Evolutionary conservation across 2,329 filamentous ascomycete genomes (phyloP).

Genomic region (Passalora sequoiae): DNA sequence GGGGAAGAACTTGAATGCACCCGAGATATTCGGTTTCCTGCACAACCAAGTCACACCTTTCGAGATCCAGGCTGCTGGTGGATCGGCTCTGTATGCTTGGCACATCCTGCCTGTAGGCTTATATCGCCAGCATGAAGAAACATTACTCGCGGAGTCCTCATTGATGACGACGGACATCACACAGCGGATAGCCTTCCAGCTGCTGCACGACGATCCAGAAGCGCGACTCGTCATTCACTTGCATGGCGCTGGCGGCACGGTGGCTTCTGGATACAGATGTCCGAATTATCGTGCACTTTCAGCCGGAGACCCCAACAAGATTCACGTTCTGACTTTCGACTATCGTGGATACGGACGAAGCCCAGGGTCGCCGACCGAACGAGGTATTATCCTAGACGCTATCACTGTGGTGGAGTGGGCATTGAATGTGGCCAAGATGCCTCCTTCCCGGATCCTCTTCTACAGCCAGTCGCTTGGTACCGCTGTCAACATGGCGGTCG

Average conservation of each 20-base stretch:
- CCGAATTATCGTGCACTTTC: conserved; percentile 54
- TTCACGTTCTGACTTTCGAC: conserved; percentile 57
- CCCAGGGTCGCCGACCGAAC: conserved; percentile 46
- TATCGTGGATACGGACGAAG: conserved; percentile 58
- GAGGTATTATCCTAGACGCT: conserved; percentile 40
- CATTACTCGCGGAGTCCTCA: conserved; percentile 39
- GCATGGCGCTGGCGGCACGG: conserved; percentile 54
- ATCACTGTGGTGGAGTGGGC: conserved; percentile 52
- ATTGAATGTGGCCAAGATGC: conserved; percentile 47
- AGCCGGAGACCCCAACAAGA: conserved; percentile 47
- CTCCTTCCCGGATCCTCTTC: conserved; percentile 52
- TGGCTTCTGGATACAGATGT: conserved; percentile 52
- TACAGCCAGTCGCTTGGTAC: conserved; percentile 58
- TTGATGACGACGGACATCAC: conserved; percentile 53
- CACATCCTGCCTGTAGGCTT: conserved; percentile 46
- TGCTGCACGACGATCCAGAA: conserved; percentile 59
- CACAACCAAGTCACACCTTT: conserved; percentile 49
- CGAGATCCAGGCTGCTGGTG: conserved; percentile 39
- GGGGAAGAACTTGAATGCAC: conserved; percentile 48
- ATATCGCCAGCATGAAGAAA: conserved; percentile 42
- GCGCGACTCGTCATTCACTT: conserved; percentile 60
- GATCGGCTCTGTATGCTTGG: conserved; percentile 46
- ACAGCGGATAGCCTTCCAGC: conserved; percentile 53
- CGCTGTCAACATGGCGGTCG: conserved; percentile 46
- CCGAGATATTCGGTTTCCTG: conserved; percentile 47